Evolutionary conservation across 192 early-diverging fungal species (phyloP), one percentile per base, ranked within the genome.

Genomic region (Backusella morwellensis): DNA sequence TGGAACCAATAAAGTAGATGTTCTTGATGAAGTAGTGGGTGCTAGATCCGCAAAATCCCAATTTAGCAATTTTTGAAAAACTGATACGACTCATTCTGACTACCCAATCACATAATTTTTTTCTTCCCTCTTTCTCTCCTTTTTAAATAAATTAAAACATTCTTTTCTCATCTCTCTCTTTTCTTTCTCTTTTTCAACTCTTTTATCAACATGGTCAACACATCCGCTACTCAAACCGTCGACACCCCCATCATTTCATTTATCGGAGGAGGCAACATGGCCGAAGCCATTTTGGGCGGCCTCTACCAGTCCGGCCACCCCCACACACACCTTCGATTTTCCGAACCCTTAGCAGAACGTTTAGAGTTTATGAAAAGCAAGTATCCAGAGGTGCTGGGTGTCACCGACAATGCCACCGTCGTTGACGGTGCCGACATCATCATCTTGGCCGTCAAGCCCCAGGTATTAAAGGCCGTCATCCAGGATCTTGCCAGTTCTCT

Each of bases 181-280:
- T 29, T 19, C 41, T 44, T 44, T 68, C 34, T 3, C 26, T 75
- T 23, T 75, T 11, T 12, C 34, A 34, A 29, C 23, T 44, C 66
- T 42, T 73, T 3, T 9, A 8, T 17, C 5, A 32, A 41, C 29
- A 47, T 69, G 67, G 68, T 77, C 6, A 36, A 68, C 26, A 26
- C 68, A 26, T 44, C 75, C 2, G 40, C 8, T 26, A 23, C 36
- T 44, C 36, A 44, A 44, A 63, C 56, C 3, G 2, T 21, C 19
- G n/a, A 59, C 5, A 54, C 35, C 11, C 78, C 82, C 14, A 76
- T 66, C 66, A 85, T 94, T 47, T 82, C 85, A 68, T 93, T 94
- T 82, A 93, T 94, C 74, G 97, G 97, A 78, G 97, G 97, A 66
- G 97, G 97, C 69, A 96, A 98, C 85, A 98, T 98, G 97, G 95